Evolutionary conservation across 176 grass and related monocot species (phyloP), one percentile per base, ranked within the genome.

Genomic region (Avena eriantha): DNA sequence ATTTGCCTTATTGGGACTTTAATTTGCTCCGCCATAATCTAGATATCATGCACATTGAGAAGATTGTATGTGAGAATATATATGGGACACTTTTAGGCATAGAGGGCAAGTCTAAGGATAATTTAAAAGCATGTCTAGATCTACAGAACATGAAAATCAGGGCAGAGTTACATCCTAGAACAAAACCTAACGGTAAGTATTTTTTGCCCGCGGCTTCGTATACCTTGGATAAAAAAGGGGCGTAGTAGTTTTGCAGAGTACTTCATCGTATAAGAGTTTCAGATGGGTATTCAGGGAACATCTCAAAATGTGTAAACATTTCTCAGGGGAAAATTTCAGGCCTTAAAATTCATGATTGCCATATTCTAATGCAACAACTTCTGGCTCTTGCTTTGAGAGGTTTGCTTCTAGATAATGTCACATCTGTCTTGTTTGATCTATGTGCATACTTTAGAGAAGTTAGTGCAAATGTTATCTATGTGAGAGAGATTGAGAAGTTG

Each of bases 71-170:
- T 59, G 61, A 65, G 12, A 31, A 65, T 14, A 31, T 65, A n/a
- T 31, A 31, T 64, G 11, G 13, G 23, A 65, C 61, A 29, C n/a
- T 60, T 60, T n/a, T 60, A 60, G 57, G 57, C 22, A 60, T 60
- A 60, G 57, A 60, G 57, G 57, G 57, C 21, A 23, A 60, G 35
- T 54, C 84, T 23, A 86, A 86, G 19, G 35, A 85, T 12, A 85
- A 85, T 50, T 48, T 85, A 76, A 29, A 65, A 8, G 51, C 83
- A 22, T 71, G 71, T 1, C 12, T n/a, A 43, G 83, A 85, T 36
- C 34, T 85, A 5, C 21, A 69, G 76, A 18, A 43, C 11, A 47
- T 86, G 73, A 68, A 67, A 34, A 78, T 86, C 6, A 43, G 43
- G 9, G 14, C n/a, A 76, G 61, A 80, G 10, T 36, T 80, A 8